Base-by-base conservation (phyloP, 306 rosid species). In the Gastrolobium villosum region DNA sequence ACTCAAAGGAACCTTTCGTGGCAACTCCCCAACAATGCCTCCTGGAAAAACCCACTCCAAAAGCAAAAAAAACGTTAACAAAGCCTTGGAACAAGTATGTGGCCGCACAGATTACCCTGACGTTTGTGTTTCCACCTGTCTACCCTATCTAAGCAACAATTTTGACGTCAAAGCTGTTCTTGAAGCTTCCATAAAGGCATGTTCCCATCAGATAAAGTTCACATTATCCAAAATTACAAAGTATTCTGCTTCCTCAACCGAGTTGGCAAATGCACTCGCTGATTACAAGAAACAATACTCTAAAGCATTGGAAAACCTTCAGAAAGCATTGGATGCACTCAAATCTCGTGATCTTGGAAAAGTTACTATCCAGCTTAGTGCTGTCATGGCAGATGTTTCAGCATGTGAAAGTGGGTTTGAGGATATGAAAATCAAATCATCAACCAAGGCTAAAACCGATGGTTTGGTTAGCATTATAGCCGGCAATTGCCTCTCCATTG, bases 401-500 rank as follows among this genome's bases (percentile, higher is more conserved):
- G 35, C 85, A 0, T 81, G 85, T 52, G 81, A 81, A 35, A 81
- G 81, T 2, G 59, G 57, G 5, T 68, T 81, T 5, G 52, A 59
- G 60, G 85, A 68, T 11, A 6, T 56, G 0, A 75, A 67, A 44
- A 20, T 1, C 26, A 20, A 20, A 1, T 0, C 49, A 3, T 7
- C 54, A 0, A 4, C 74, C 0, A 28, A 4, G 14, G 15, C 65
- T 2, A n/a, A 59, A 2, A 1, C 11, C 1, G 84, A 81, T 48
- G 81, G 81, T 5, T 30, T 67, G 20, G 72, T 75, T 37, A 62
- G 66, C 63, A 75, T 81, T 7, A 67, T 46, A 1, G 72, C 74
- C 9, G 49, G 81, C n/a, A 81, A 67, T 67, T 74, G 59, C 11
- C 81, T 81, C 5, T 2, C 81, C 13, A 81, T 81, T 81, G 84